Percentiles rank a stretch among this genome's conserved stretches.
Evolutionary conservation across 495 filamentous ascomycete genomes (phyloP).

Genomic region (Mytilinidion resinicola): DNA sequence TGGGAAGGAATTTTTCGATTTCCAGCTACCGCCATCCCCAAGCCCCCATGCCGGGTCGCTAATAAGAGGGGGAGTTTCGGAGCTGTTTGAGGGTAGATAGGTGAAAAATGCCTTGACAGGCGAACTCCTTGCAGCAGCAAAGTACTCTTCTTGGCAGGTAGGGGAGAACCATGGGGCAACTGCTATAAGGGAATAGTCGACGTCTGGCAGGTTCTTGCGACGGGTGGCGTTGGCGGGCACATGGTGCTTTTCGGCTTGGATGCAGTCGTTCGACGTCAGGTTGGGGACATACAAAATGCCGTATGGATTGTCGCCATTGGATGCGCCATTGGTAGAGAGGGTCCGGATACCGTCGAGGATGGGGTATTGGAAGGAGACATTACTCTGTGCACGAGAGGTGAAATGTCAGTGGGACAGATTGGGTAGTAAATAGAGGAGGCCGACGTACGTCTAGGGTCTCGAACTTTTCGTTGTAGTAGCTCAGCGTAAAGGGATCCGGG

Average conservation of each 20-base stretch:
- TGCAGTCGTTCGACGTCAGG: conserved; percentile 55
- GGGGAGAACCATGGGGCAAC: conserved; percentile 82
- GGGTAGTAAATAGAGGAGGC: background rate
- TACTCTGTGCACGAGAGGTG: conserved; percentile 40
- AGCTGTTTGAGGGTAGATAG: conserved; percentile 57
- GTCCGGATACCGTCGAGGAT: conserved; percentile 60
- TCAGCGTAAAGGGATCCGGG: conserved; percentile 29
- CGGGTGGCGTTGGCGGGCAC: conserved; percentile 73
- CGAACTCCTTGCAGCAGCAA: conserved; percentile 53
- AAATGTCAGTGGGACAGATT: background rate
- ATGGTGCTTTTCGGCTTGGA: conserved; percentile 47
- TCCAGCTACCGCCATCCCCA: conserved; percentile 59
- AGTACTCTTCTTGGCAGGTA: conserved; percentile 62
- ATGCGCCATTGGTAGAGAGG: conserved; percentile 54
- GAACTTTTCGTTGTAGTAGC: conserved; percentile 16
- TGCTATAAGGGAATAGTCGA: conserved; percentile 56
- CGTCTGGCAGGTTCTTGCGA: conserved; percentile 54
- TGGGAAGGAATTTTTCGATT: conserved; percentile 56
- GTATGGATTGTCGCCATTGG: conserved; percentile 49
- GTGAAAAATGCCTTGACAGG: conserved; percentile 65
- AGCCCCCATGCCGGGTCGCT: conserved; percentile 60
- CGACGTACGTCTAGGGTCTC: conserved; percentile 14
- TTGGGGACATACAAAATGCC: conserved; percentile 81
- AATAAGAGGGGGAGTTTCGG: conserved; percentile 52
- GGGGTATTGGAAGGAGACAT: conserved; percentile 58